Evolutionary conservation across 2,329 filamentous ascomycete species (phyloP), one percentile per base, ranked within the genome.

Genomic region (Ceratocystis cacaofunesta): DNA sequence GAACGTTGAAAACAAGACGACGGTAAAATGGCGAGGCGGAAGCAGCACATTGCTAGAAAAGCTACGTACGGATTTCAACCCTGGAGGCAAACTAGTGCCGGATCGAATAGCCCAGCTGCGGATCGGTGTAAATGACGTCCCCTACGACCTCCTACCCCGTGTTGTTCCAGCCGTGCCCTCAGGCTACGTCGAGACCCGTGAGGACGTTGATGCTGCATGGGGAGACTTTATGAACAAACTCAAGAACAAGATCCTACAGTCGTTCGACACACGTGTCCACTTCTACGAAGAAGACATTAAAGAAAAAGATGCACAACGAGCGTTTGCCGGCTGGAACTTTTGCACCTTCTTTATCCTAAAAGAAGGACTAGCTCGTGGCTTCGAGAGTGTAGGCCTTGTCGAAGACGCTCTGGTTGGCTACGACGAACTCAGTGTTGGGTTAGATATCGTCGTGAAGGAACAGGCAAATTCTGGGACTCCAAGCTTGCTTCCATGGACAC

Each of bases 321-420:
- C 80, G 43, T 77, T 99, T 19, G 94, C 94, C 0, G 94, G 94
- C 0, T 99, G 94, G 94, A 99, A 99, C 72, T 99, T 99, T 73
- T 97, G 94, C 75, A 99, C 94, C 0, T 99, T 99, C 73, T 99
- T 99, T 73, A 92, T 99, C 17, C 80, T 99, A 7, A 99, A 99
- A 72, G 94, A 99, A 74, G 94, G 94, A 0, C 78, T 99, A 44
- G 92, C 94, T 1, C 83, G 90, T 69, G 95, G 92, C 0, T 96
- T 99, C 70, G 95, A 99, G 74, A 97, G 90, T 72, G 92, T 97
- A 2, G 95, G 95, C 0, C 79, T 99, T 8, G 90, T 96, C 7
- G 94, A 99, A 72, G 94, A 99, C 79, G 92, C 94, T 2, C 77
- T 99, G 48, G 89, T 94, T 3, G 90, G 91, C 15, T 99, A 99